Evolutionary conservation across 2,329 filamentous ascomycete genomes (phyloP).

Genomic region (Fusarium neocosmosporiellum): DNA sequence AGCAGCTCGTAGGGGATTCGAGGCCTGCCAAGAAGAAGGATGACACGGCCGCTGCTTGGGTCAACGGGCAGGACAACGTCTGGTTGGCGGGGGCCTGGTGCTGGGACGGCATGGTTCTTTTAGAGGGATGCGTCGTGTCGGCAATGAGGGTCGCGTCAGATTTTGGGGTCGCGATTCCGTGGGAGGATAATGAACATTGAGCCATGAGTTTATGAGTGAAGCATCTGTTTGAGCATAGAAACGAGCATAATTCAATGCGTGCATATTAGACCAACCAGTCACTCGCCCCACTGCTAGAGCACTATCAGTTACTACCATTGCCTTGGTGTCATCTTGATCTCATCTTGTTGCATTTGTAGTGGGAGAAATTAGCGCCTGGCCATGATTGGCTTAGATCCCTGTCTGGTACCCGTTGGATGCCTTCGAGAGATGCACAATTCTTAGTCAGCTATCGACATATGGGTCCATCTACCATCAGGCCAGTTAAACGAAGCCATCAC

Average conservation of each 20-base stretch:
- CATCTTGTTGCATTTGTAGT: no score
- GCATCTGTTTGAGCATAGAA: background rate
- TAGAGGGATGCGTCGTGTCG: constrained; percentile 70
- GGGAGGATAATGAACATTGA: constrained; percentile 34
- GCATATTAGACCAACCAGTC: no score
- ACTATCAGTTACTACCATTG: no score
- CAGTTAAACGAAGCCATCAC: background rate
- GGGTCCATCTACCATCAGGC: background rate
- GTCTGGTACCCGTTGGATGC: no score
- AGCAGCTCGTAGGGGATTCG: constrained; percentile 54
- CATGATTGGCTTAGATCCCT: no score
- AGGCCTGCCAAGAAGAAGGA: constrained; percentile 15
- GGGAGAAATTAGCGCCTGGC: no score
- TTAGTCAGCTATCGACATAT: constrained; percentile 19
- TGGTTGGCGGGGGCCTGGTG: constrained; percentile 71
- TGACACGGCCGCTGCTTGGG: constrained; percentile 54
- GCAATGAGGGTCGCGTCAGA: constrained; percentile 66
- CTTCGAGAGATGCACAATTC: background rate
- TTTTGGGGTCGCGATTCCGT: constrained; percentile 60
- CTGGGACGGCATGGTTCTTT: constrained; percentile 72
- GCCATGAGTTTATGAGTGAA: background rate
- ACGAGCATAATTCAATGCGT: background rate
- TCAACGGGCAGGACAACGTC: constrained; percentile 64
- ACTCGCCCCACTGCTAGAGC: no score
- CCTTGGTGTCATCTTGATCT: no score